Conservation (phyloP, 441 rosid genomes). For the Hura crepitans region DNA sequence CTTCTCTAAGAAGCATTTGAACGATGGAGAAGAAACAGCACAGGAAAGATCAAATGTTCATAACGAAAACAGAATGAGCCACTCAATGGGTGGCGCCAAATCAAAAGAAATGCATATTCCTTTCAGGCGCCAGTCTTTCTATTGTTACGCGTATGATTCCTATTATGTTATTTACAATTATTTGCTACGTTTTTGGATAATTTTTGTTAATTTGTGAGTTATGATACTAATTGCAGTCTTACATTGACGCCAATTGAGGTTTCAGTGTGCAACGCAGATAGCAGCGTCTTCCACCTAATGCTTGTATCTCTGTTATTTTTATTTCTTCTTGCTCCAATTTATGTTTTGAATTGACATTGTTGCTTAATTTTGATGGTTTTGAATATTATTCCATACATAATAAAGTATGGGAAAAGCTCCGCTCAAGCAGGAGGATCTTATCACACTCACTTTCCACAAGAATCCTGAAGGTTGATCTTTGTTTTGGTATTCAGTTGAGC, state of each 20-base stretch:
- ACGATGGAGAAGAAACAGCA: constrained; percentile 65
- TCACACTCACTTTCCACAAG: constrained; percentile 71
- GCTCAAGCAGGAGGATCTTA: constrained; percentile 69
- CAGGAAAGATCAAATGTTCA: constrained; percentile 88
- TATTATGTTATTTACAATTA: background rate
- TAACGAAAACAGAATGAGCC: constrained; percentile 95
- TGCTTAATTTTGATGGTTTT: constrained; percentile 12
- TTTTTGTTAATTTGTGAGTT: constrained; percentile 5
- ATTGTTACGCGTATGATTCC: constrained; percentile 82
- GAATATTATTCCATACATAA: constrained; percentile 64
- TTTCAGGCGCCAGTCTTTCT: constrained; percentile 90
- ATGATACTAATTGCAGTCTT: constrained; percentile 50
- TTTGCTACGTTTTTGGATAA: background rate
- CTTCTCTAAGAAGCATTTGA: background rate
- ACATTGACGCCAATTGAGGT: constrained; percentile 81
- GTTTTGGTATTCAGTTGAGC: background rate
- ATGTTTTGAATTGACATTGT: too few species aligned
- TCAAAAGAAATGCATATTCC: constrained; percentile 67
- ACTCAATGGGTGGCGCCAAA: constrained; percentile 99
- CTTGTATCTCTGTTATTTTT: constrained; percentile 29
- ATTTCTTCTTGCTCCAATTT: background rate
- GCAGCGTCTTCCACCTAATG: constrained; percentile 83
- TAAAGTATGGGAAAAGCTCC: constrained; percentile 74
- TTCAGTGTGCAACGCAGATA: constrained; percentile 76
- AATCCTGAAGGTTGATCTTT: constrained; percentile 61